Conservation (phyloP, 805 yeast genomes). For the Saccharomycopsis selenospora region DNA sequence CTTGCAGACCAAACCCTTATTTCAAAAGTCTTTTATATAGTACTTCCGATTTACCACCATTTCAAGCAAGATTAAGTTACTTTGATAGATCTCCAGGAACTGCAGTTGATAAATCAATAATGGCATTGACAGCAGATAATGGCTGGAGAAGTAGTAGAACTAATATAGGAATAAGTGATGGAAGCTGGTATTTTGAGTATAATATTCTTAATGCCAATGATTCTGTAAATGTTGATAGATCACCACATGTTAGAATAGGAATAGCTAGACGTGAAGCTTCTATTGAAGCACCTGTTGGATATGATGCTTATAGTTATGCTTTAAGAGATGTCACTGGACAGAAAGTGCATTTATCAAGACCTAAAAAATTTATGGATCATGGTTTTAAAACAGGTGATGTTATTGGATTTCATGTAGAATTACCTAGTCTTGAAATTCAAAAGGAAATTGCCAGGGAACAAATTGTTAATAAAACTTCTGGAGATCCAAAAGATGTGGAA, state of each 20-base stretch:
- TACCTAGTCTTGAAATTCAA: slow-evolving; percentile 53
- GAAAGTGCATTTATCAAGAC: slow-evolving; percentile 67
- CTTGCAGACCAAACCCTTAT: slow-evolving; percentile 65
- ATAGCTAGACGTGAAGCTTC: slow-evolving; percentile 79
- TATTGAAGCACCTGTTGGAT: slow-evolving; percentile 92
- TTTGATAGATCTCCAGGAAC: slow-evolving; percentile 67
- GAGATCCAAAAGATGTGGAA: slow-evolving; percentile 21
- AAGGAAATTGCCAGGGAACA: slow-evolving; percentile 34
- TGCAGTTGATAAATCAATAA: slow-evolving; percentile 32
- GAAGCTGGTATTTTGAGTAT: slow-evolving; percentile 74
- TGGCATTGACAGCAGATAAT: slow-evolving; percentile 45
- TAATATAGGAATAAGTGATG: slow-evolving; percentile 70
- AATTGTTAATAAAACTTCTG: slow-evolving; percentile 27
- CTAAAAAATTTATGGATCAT: slow-evolving; percentile 43
- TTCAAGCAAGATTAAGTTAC: slow-evolving; percentile 44
- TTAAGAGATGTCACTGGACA: slow-evolving; percentile 73
- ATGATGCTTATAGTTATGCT: slow-evolving; percentile 91
- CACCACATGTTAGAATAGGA: slow-evolving; percentile 72
- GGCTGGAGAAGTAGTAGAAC: slow-evolving; percentile 82
- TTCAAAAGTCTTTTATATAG: slow-evolving; percentile 54
- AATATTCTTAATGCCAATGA: slow-evolving; percentile 41
- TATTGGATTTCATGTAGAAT: slow-evolving; percentile 64
- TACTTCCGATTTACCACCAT: slow-evolving; percentile 71
- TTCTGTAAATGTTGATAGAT: slow-evolving; percentile 25
- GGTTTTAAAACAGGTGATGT: slow-evolving; percentile 72